Evolutionary conservation across 768 basidiomycete genomes (phyloP).

Genomic region (Termitomyces sp.): DNA sequence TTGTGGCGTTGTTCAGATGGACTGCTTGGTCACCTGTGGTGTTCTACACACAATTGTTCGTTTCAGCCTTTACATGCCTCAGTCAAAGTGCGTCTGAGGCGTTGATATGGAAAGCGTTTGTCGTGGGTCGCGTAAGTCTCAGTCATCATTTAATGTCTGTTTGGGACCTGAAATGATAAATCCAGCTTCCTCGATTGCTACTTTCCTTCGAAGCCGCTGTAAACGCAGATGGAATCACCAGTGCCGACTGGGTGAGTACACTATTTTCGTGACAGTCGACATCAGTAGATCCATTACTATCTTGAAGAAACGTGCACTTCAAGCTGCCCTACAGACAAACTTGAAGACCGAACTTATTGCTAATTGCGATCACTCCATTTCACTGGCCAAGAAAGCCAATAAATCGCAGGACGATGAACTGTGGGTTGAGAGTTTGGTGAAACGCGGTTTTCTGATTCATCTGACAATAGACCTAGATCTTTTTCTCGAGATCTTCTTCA

Average conservation of each 20-base stretch:
- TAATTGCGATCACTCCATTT: constrained; percentile 44
- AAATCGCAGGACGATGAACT: constrained; percentile 22
- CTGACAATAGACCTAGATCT: constrained; percentile 18
- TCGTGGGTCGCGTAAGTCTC: constrained; percentile 59
- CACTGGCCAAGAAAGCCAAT: constrained; percentile 22
- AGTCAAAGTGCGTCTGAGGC: constrained; percentile 36
- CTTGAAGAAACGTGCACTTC: constrained; percentile 34
- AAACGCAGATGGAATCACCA: constrained; percentile 43
- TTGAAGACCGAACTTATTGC: constrained; percentile 49
- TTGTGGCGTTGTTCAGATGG: constrained; percentile 55
- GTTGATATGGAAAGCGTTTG: constrained; percentile 64
- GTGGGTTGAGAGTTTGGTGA: constrained; percentile 13
- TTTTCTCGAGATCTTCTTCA: constrained; percentile 47
- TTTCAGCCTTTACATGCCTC: constrained; percentile 58
- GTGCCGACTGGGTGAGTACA: constrained; percentile 49
- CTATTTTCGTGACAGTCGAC: neutral
- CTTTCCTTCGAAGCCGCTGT: constrained; percentile 48
- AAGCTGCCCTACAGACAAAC: constrained; percentile 42
- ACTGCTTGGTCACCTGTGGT: constrained; percentile 56
- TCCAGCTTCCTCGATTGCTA: constrained; percentile 59
- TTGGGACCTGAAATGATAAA: neutral
- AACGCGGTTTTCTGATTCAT: neutral
- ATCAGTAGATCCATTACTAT: neutral
- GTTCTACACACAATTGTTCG: constrained; percentile 64
- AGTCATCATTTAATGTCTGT: neutral